phyloP scores from a whole-genome alignment of 768 basidiomycete genomes.

The Psilocybe cyanescens region DNA sequence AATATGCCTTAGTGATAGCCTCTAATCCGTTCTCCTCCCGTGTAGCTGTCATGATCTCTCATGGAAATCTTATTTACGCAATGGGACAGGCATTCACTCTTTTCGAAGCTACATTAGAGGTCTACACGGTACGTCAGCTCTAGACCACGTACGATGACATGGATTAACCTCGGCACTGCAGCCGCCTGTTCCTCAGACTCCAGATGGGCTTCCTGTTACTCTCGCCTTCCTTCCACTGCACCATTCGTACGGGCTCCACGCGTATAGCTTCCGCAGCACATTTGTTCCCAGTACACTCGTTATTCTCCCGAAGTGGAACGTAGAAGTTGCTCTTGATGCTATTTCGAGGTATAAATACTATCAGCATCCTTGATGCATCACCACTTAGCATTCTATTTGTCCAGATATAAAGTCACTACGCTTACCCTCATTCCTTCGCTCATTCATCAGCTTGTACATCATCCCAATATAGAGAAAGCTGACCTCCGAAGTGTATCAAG shows the following conservation, averaged over 20 bases:
- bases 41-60: slow-evolving; percentile 72
- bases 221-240: slow-evolving; percentile 71
- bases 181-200: slow-evolving; percentile 43
- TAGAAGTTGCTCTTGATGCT: slow-evolving; percentile 47
- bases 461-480: slow-evolving; percentile 47
- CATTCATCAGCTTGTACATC: slow-evolving; percentile 65
- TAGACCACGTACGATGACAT: neutral
- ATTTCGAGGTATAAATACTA: slow-evolving; percentile 57
- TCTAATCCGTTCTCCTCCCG: neutral
- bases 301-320: slow-evolving; percentile 63
- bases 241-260: slow-evolving; percentile 65
- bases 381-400: neutral
- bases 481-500: slow-evolving; percentile 55
- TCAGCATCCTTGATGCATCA: neutral
- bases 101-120: slow-evolving; percentile 29
- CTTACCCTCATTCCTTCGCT: slow-evolving; percentile 64
- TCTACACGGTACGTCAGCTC: slow-evolving; percentile 38
- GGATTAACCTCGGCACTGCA: slow-evolving; percentile 16
- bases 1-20: neutral
- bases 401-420: slow-evolving; percentile 60
- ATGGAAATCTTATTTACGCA: slow-evolving; percentile 61
- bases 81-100: slow-evolving; percentile 40
- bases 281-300: slow-evolving; percentile 49
- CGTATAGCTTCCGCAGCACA: slow-evolving; percentile 51
- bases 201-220: slow-evolving; percentile 47